phyloP scores from a whole-genome alignment of 805 yeast species.

The Saccharomycopsis babjevae region DNA sequence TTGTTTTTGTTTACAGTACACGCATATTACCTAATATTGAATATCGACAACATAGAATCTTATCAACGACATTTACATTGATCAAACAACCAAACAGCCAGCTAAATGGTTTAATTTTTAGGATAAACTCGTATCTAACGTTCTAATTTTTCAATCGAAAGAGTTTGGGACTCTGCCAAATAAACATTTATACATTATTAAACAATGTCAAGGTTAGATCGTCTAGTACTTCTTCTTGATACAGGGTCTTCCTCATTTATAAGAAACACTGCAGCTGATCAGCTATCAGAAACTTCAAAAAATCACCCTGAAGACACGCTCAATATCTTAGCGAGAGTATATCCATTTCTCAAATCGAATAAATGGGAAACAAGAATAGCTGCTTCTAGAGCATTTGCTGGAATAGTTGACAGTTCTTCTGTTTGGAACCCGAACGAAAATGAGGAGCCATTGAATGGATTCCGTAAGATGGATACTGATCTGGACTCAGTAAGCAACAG shows the following conservation, averaged over 20 bases:
- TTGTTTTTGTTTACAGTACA: not conserved
- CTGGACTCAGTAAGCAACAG: not conserved
- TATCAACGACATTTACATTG: no score
- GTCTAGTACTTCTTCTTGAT: conserved; percentile 48
- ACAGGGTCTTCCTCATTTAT: conserved; percentile 93
- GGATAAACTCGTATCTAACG: not conserved
- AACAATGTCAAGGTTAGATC: conserved; percentile 32
- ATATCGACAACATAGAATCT: not conserved
- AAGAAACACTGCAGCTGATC: conserved; percentile 95
- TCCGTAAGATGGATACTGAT: not conserved
- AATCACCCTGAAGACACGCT: conserved; percentile 90
- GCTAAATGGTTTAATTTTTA: not conserved
- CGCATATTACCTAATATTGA: not conserved
- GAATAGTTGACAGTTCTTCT: conserved; percentile 69
- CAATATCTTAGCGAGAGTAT: conserved; percentile 74
- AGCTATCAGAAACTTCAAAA: conserved; percentile 85
- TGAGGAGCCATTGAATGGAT: conserved; percentile 14
- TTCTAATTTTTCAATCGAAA: no score
- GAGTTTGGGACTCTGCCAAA: not conserved
- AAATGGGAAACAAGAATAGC: conserved; percentile 97
- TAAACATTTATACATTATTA: not conserved
- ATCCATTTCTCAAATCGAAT: conserved; percentile 71
- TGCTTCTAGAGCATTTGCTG: conserved; percentile 92
- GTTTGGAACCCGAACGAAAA: conserved; percentile 65
- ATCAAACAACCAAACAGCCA: no score